A percentile compares a stretch with the other conserved stretches of the same genome.
These are phyloP conservation scores for Hemisphaericaspora subhashii DNA, from an alignment of 1,139 yeast species.

Conservation along the genomic window DNA sequence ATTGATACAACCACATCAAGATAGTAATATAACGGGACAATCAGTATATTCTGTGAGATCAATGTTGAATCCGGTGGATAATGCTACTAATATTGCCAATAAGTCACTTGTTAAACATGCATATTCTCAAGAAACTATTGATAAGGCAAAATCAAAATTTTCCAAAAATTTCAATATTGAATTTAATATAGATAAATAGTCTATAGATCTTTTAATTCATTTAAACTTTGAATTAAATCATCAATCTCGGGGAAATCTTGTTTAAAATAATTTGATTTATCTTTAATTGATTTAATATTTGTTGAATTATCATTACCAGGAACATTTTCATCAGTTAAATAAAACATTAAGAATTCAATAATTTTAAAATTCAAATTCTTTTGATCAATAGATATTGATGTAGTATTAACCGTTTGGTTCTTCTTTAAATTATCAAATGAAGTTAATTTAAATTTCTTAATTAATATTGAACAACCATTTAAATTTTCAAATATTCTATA, in stretches of 20 bases:
- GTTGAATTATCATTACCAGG: slow-evolving; percentile 22
- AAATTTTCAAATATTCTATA: slow-evolving; percentile 60
- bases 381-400: too few species aligned
- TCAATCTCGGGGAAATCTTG: slow-evolving; percentile 45
- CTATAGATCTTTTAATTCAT: slow-evolving; percentile 30
- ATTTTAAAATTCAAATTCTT: slow-evolving; percentile 58
- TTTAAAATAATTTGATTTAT: slow-evolving; percentile 57
- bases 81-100: not conserved
- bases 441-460: slow-evolving; percentile 35
- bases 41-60: slow-evolving; percentile 5
- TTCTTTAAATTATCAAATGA: slow-evolving; percentile 14
- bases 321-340: slow-evolving; percentile 62
- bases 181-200: slow-evolving; percentile 8
- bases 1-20: not conserved
- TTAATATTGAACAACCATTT: slow-evolving; percentile 58
- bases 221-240: slow-evolving; percentile 37
- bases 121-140: slow-evolving; percentile 9
- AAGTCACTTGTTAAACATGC: slow-evolving; percentile 4
- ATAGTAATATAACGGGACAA: slow-evolving; percentile 1
- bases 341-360: slow-evolving; percentile 71
- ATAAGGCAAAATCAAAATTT: slow-evolving; percentile 11
- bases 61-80: not conserved
- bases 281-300: slow-evolving; percentile 36
- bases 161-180: slow-evolving; percentile 15
- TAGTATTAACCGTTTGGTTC: too few species aligned